A percentile compares a stretch with the other conserved stretches of the same genome.
Evolutionary conservation across 2,329 filamentous ascomycete genomes (phyloP).

Genomic region (Metarhizium brunneum): DNA sequence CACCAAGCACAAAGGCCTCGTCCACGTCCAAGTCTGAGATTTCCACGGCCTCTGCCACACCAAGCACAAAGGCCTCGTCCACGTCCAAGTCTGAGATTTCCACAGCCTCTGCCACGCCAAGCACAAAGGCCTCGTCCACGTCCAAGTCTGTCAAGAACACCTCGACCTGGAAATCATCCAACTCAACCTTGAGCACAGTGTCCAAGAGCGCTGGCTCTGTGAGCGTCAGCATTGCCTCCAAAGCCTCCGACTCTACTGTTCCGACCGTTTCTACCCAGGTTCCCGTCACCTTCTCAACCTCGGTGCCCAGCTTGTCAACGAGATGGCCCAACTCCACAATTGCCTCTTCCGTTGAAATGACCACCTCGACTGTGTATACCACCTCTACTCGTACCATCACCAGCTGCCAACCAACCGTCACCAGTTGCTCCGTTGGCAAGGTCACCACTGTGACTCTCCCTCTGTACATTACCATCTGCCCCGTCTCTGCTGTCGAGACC

Average conservation of each 20-base stretch:
- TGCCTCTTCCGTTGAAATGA: constrained; percentile 7
- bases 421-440: constrained; percentile 21
- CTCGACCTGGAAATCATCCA: background rate
- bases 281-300: background rate
- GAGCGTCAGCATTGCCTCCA: background rate
- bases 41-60: too few relatives aligned
- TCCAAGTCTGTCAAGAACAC: background rate
- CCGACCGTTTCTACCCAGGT: background rate
- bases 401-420: constrained; percentile 33
- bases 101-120: too few relatives aligned
- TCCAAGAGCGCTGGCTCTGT: too few relatives aligned
- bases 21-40: too few relatives aligned
- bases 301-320: background rate
- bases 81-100: too few relatives aligned
- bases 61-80: too few relatives aligned
- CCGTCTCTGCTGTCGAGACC: constrained; percentile 13
- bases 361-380: constrained; percentile 25
- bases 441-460: constrained; percentile 27
- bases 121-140: too few relatives aligned
- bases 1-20: too few relatives aligned
- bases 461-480: constrained; percentile 33
- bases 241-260: background rate
- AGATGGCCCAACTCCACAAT: constrained; percentile 1
- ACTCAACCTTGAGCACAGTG: background rate
- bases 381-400: constrained; percentile 39